Evolutionary conservation across 1,139 yeast genomes (phyloP).

Genomic region (Casaregolazyma suthepensis): DNA sequence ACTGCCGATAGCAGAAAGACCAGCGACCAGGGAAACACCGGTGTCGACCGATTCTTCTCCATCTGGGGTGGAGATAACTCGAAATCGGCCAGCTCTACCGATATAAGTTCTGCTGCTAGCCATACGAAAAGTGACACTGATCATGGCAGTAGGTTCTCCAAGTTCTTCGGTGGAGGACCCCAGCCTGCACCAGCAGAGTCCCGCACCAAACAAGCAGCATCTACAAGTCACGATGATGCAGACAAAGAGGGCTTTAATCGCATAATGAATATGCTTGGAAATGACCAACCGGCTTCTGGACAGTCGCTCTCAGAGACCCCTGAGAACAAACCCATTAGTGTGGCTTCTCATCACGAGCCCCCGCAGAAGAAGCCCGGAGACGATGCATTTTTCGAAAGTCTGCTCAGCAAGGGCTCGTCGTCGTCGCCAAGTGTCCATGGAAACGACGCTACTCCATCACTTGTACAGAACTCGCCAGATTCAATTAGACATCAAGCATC

Average conservation of each 20-base stretch:
- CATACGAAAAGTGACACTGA: conserved; percentile 8
- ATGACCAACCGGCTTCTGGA: conserved; percentile 10
- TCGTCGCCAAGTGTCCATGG: neutral
- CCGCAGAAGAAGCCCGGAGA: conserved; percentile 17
- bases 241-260: conserved; percentile 31
- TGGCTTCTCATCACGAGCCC: neutral
- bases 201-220: conserved; percentile 6
- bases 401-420: conserved; percentile 21
- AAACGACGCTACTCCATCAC: neutral
- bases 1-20: conserved; percentile 5
- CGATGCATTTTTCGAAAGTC: conserved; percentile 28
- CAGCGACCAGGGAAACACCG: conserved; percentile 11
- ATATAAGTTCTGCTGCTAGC: neutral
- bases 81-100: neutral
- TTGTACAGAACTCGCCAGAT: neutral
- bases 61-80: conserved; percentile 19
- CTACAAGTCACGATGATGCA: conserved; percentile 15
- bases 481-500: neutral
- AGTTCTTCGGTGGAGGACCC: conserved; percentile 19
- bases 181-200: conserved; percentile 6
- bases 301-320: conserved; percentile 3
- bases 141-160: conserved; percentile 23
- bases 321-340: neutral
- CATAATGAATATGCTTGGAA: conserved; percentile 32
- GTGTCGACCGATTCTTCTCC: conserved; percentile 25